These are phyloP conservation scores for Colletotrichum orbiculare DNA, from an alignment of 2,329 filamentous ascomycete genomes.

Conservation along the genomic window DNA sequence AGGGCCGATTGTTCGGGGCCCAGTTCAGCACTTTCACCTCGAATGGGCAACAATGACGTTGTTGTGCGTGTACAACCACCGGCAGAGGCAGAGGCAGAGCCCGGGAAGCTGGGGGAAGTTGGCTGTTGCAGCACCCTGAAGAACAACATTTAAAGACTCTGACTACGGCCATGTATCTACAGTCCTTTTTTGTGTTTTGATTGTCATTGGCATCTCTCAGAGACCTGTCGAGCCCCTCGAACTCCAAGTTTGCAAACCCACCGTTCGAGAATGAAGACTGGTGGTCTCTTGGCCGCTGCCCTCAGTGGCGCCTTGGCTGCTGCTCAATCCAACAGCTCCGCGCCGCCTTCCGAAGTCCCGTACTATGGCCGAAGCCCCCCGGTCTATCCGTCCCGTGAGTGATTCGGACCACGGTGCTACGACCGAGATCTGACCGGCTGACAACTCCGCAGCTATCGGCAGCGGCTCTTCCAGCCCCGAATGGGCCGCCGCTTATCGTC, in stretches of 20 bases:
- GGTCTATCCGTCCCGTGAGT: conserved; percentile 29
- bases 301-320: conserved; percentile 10
- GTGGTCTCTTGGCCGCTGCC: background rate
- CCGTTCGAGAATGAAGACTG: conserved; percentile 17
- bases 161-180: background rate
- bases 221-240: background rate
- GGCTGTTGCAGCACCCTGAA: too few species aligned
- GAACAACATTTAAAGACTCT: too few species aligned
- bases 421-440: too few species aligned
- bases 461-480: conserved; percentile 18
- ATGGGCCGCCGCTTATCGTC: conserved; percentile 70
- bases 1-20: conserved; percentile 17
- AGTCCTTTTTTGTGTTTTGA: background rate
- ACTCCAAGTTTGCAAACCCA: background rate
- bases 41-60: background rate
- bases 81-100: background rate
- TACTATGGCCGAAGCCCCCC: conserved; percentile 31
- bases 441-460: conserved; percentile 8
- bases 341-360: conserved; percentile 28
- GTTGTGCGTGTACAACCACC: background rate
- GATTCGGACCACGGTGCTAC: too few species aligned
- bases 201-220: background rate
- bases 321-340: conserved; percentile 12
- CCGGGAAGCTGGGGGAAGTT: too few species aligned
- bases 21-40: conserved; percentile 16